Conservation (phyloP, 768 basidiomycete species). For the Tricholoma hemisulphureum region DNA sequence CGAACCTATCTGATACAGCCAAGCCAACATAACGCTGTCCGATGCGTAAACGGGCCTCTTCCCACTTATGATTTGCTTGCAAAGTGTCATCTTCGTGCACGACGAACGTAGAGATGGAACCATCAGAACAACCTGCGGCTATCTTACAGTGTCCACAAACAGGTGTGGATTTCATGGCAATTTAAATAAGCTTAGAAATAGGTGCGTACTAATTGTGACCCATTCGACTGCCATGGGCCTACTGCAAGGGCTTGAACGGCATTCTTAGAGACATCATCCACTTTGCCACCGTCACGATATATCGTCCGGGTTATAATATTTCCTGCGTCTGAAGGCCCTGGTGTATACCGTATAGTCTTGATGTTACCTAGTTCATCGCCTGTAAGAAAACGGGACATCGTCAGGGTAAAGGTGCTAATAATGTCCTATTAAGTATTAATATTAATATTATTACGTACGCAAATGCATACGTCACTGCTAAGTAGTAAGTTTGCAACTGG, state of each 20-base stretch:
- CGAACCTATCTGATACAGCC: conserved; percentile 48
- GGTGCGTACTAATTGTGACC: conserved; percentile 39
- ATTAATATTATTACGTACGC: not conserved
- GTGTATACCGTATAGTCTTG: conserved; percentile 52
- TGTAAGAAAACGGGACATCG: conserved; percentile 62
- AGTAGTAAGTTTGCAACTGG: no score
- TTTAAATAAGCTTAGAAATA: not conserved
- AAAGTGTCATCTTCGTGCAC: conserved; percentile 43
- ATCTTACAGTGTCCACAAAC: conserved; percentile 42
- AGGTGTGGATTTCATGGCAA: not conserved
- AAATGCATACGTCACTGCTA: not conserved
- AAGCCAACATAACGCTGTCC: conserved; percentile 65
- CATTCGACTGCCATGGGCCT: conserved; percentile 21
- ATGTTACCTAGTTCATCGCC: conserved; percentile 81
- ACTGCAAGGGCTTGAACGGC: conserved; percentile 33
- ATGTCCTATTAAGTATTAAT: no score
- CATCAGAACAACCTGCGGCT: conserved; percentile 62
- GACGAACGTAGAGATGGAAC: conserved; percentile 45
- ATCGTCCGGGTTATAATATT: conserved; percentile 25
- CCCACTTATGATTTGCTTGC: conserved; percentile 52
- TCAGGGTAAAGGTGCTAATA: no score
- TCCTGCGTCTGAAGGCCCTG: conserved; percentile 25
- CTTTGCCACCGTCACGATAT: conserved; percentile 28
- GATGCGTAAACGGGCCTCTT: conserved; percentile 55
- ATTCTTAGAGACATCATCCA: conserved; percentile 31